A percentile compares a stretch with the other conserved stretches of the same genome.
Evolutionary conservation across 2,329 filamentous ascomycete genomes (phyloP).

Genomic region (Cordyceps sp.): DNA sequence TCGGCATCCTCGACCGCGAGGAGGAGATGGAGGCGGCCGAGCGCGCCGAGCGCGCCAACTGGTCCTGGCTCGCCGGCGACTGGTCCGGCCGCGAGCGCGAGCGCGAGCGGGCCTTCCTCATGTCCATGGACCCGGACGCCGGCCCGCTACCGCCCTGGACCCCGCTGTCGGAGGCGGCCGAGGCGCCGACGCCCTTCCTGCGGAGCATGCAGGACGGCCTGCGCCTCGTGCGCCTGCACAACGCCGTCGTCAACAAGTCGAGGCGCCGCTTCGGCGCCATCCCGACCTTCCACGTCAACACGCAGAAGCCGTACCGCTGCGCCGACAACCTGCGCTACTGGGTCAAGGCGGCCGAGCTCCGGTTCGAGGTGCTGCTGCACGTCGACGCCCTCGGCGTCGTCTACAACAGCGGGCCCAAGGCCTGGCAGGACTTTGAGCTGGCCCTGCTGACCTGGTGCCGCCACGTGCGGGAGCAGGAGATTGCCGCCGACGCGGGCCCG

Average conservation of each 20-base stretch:
- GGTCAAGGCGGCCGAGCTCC: constrained; percentile 86
- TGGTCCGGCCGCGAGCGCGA: constrained; percentile 63
- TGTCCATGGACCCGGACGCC: constrained; percentile 49
- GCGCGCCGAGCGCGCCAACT: constrained; percentile 49
- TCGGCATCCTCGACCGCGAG: constrained; percentile 60
- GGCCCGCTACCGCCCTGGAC: constrained; percentile 53
- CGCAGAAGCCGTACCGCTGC: constrained; percentile 81
- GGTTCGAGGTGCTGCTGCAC: constrained; percentile 75
- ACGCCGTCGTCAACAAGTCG: constrained; percentile 71
- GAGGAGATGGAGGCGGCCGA: constrained; percentile 63
- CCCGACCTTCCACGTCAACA: constrained; percentile 78
- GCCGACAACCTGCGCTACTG: constrained; percentile 92
- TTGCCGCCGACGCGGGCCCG: constrained; percentile 45
- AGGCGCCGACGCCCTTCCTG: constrained; percentile 59
- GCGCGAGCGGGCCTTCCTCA: constrained; percentile 67
- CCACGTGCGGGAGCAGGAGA: constrained; percentile 68
- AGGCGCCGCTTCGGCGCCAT: constrained; percentile 79
- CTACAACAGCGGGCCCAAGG: constrained; percentile 49
- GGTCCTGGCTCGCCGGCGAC: constrained; percentile 65
- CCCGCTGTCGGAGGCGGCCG: constrained; percentile 20
- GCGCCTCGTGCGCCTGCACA: constrained; percentile 74
- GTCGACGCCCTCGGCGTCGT: constrained; percentile 80
- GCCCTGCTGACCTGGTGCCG: constrained; percentile 73
- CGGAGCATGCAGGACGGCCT: constrained; percentile 60
- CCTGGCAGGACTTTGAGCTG: constrained; percentile 70